Base-by-base conservation (phyloP, 768 basidiomycete genomes). In the Cystoderma amianthinum region DNA sequence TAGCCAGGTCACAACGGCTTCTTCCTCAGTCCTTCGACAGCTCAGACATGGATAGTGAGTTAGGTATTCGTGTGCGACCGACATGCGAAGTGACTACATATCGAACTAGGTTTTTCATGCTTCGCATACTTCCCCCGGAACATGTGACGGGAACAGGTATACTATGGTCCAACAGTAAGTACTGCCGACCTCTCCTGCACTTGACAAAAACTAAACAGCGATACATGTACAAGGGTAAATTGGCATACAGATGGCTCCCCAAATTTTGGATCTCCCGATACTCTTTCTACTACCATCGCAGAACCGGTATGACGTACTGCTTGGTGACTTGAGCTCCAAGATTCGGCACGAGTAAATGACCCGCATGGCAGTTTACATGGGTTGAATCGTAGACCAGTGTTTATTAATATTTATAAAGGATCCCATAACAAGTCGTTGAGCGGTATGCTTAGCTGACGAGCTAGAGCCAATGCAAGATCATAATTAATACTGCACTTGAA, bases 401-500 rank as follows among this genome's bases (percentile, higher is more conserved):
- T n/a, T n/a, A n/a, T n/a, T n/a, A n/a, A n/a, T n/a, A n/a, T n/a
- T 52, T 9, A 46, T 48, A 2, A 41, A 5, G 72, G 68, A 51
- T 88, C 84, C 79, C 84, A 89, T 48, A 89, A 58, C 24, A 85
- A 48, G 47, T 88, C 84, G 44, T 76, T 68, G 34, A 89, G 44
- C 1, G 71, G 61, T 10, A 90, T 67, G 1, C 72, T 68, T 13
- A 88, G 49, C 24, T 84, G 72, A 36, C 72, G 72, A 12, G 84
- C 80, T 5, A 88, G 58, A 3, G 54, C 55, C 42, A 78, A 52
- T 1, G 75, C 73, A 4, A 69, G 61, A 1, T 80, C 74, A 39
- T 81, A 75, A 12, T 75, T 71, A n/a, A 89, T 68, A 1, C 77
- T 82, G 52, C 79, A 84, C 51, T 85, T 89, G 57, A 84, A 85